Evolutionary conservation across 768 basidiomycete species (phyloP), one percentile per base, ranked within the genome.

Genomic region (Paxillus ammoniavirescens): DNA sequence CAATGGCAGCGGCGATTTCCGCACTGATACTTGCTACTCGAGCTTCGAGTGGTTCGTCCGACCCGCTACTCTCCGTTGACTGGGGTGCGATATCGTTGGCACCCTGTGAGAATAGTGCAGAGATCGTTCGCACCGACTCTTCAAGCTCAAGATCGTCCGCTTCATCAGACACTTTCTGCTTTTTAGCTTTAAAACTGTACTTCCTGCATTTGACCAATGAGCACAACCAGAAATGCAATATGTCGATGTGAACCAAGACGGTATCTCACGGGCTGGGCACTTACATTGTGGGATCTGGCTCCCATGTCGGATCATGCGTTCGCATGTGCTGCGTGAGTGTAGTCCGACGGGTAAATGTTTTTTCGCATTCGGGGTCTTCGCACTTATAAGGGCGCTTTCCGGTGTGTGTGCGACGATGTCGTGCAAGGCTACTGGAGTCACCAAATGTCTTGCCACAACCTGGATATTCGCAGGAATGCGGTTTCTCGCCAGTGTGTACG

Each of bases 401-500:
- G 8, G 89, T 91, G 63, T 90, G 92, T 21, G 91, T 93, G 60
- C 93, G 82, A 49, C 93, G 84, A 75, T 96, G 93, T 56, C 93
- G 83, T 46, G 93, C 93, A 42, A 96, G 80, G 72, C 89, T 91
- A 63, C 91, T 93, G 4, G 93, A 95, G 67, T 96, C 93, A 44
- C 89, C 85, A 72, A 95, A 96, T 0, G 88, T 89, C 74, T 89
- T 92, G 46, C 80, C 82, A 69, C 93, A 96, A 8, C 83, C 89
- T 3, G 88, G 89, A 67, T 93, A 92, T 74, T 92, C 90, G 73
- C 93, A 96, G 46, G 78, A 82, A 68, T 96, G 93, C 9, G 93
- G 93, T 62, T 92, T 91, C 73, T 96, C 93, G 37, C 93, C 93
- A 5, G 93, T 94, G 66, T 96, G 93, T 3, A 93, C 91, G 17